Evolutionary conservation across 1,139 yeast genomes (phyloP), one percentile per base, ranked within the genome.

Genomic region (Candida tropicalis): DNA sequence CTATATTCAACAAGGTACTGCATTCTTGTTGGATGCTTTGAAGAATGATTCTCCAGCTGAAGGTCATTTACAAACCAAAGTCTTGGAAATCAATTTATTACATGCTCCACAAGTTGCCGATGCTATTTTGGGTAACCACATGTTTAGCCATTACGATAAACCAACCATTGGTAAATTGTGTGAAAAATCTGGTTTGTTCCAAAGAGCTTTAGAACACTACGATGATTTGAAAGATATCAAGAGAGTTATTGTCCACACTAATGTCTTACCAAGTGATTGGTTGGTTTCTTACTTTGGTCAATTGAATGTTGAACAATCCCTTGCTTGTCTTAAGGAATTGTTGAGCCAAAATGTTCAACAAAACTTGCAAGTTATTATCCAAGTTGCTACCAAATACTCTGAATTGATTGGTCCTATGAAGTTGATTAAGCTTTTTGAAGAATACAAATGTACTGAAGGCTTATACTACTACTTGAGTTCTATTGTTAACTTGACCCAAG

Each of bases 41-140:
- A 93, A 93, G 73, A 89, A 85, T 53, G 97, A 95, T 67, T 77
- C 84, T 35, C 98, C 99, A 41, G 88, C 93, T 50, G 97, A 93
- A 62, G 98, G 97, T 13, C 96, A 90, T 59, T 75, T 95, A 61
- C 99, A 95, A 75, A 95, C 99, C 12, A 83, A 95, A 60, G 83
- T 95, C 42, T 79, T 95, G 56, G 99, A 95, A 68, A 90, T 88
- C 55, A 95, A 95, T 66, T 75, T 95, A 63, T 68, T 88, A 63
- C 95, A 91, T 62, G 99, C 99, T 9, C 99, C 99, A 40, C 99
- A 95, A 75, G 99, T 95, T 45, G 99, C 99, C 35, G 99, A 95
- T 69, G 99, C 99, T 15, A 95, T 93, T 54, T 78, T 93, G 60
- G 97, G 98, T 48, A 93, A 93, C 66, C 84, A 85, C 50, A 91